Percentiles rank a stretch among this genome's conserved stretches.
phyloP scores from a whole-genome alignment of 441 rosid genomes.

The Gossypium schwendimanii region DNA sequence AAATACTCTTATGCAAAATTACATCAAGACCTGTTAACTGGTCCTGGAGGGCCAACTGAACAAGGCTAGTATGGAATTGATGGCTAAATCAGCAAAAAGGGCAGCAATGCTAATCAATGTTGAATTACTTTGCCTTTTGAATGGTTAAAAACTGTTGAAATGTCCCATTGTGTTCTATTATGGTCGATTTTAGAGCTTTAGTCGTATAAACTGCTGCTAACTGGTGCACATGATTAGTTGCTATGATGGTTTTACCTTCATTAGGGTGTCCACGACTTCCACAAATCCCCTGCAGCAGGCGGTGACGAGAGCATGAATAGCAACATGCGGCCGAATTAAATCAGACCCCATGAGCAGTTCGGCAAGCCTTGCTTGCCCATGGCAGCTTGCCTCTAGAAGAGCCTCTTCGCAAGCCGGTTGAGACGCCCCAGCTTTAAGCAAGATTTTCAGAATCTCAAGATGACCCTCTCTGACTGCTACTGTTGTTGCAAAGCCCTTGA shows the following conservation, averaged over 20 bases:
- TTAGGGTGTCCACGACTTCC: conserved; percentile 60
- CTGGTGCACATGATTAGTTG: neutral
- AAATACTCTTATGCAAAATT: too few relatives aligned
- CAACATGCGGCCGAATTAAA: conserved; percentile 76
- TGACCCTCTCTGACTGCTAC: conserved; percentile 89
- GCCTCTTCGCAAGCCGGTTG: conserved; percentile 97
- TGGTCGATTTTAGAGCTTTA: neutral
- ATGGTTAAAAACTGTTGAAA: neutral
- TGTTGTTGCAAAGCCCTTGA: conserved; percentile 86
- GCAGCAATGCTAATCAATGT: neutral
- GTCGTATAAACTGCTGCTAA: neutral
- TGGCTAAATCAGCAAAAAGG: neutral
- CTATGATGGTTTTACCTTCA: conserved; percentile 42
- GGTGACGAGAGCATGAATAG: conserved; percentile 80
- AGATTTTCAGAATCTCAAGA: conserved; percentile 69
- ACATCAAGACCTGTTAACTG: neutral
- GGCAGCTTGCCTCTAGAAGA: conserved; percentile 70
- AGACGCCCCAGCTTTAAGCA: conserved; percentile 83
- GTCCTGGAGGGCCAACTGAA: neutral
- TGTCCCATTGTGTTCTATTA: neutral
- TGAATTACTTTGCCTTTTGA: neutral
- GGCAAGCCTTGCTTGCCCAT: conserved; percentile 55
- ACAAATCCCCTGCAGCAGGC: conserved; percentile 84
- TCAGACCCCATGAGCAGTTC: conserved; percentile 81
- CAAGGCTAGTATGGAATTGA: neutral